Evolutionary conservation across 345 rosid species (phyloP), one percentile per base, ranked within the genome.

Genomic region (Excoecaria agallocha): DNA sequence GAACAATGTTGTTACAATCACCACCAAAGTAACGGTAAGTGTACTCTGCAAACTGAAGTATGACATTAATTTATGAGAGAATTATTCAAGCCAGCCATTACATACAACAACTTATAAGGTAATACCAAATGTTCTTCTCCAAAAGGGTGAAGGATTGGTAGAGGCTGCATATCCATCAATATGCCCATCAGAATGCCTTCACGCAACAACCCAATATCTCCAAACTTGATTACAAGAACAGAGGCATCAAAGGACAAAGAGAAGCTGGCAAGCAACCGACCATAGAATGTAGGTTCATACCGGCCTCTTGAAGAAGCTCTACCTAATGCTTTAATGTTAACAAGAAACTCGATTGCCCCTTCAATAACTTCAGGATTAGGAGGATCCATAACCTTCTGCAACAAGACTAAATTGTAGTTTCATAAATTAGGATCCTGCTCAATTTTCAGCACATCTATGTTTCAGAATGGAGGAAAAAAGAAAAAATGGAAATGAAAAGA

Each of bases 371-470:
- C 86, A 43, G 91, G 81, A 74, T 77, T 72, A n/a, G 98, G 98
- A 61, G 93, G 88, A 86, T 92, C 97, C 88, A 94, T 71, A 79
- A 90, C 88, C 85, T 92, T 94, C 88, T 85, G 93, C 88, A 90
- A 81, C 85, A 94, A 78, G 69, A 67, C 97, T 92, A 79, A 45
- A 80, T n/a, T 80, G 78, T 76, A 76, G 70, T 76, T 74, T 38
- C 76, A 80, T 70, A 62, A 57, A 50, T 83, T 76, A 75, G 72
- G 37, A 20, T 48, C 51, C 10, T 43, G 8, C 35, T 60, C 68
- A 52, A 66, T 45, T 37, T 68, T 59, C 46, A 38, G 52, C 46
- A 9, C 19, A 52, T 59, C 24, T 37, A 77, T 25, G 9, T 43
- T 43, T 5, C 48, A 6, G 10, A 43, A 43, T 9, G 10, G 57